Base-by-base conservation (phyloP, 225 moss, liverwort and hornwort species). In the Ulota crispa region DNA sequence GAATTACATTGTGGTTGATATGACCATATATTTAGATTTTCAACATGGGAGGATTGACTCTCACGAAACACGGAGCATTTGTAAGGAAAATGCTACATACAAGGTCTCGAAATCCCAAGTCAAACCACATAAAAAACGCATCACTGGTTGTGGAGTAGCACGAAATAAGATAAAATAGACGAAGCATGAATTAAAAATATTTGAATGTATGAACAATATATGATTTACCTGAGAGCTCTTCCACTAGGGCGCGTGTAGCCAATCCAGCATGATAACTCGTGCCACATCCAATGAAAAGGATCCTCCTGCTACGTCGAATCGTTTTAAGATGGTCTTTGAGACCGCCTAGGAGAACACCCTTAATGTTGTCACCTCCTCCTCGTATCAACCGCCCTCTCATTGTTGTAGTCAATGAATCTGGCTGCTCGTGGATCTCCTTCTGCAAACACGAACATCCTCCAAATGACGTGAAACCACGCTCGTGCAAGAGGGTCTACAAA, bases 371-470 rank as follows among this genome's bases (percentile, higher is more conserved):
- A 68, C 92, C 93, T 52, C 86, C 93, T 81, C 93, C 99, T 63
- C 87, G 87, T 65, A 96, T 99, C 84, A 99, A 81, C 53, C 99
- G 94, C 53, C 99, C 99, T 89, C 99, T 93, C 89, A 99, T 92
- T 68, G 96, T 99, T 26, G 99, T 99, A 34, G 96, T 99, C 72
- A 99, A 85, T 55, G 99, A 99, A 76, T 99, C 99, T 36, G 99
- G 99, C 85, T 99, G 99, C 89, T 99, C 99, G 72, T 94, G 91
- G 43, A 99, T 99, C 81, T 99, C 99, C 79, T 99, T 99, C 89
- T 91, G 91, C 69, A 73, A 36, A 80, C 42, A 82, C 39, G 70
- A 71, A 73, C 37, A 72, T 45, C 54, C 56, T 55, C 31, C 63
- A 13, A 50, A 50, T 4, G 5, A 66, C 71, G 71, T 75, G 36